Percentiles rank a stretch among this genome's conserved stretches.
Evolutionary conservation across 116 monocot species (phyloP).

Genomic region (Thalassia testudinum): DNA sequence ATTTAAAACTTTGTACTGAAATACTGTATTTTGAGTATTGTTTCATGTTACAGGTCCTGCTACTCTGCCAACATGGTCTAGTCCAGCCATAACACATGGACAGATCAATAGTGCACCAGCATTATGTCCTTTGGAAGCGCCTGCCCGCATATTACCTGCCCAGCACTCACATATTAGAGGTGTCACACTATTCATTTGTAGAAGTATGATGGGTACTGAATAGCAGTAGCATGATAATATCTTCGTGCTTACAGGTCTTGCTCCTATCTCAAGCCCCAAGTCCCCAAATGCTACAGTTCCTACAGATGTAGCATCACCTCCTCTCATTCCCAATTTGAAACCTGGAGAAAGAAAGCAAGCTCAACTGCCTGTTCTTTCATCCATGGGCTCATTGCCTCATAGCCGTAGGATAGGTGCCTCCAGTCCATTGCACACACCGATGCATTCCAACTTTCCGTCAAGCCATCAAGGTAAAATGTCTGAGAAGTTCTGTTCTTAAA

Average conservation of each 20-base stretch:
- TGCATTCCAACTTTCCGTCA: not conserved
- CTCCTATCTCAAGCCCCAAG: constrained; percentile 7
- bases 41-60: constrained; percentile 1
- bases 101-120: not conserved
- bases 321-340: too few relatives aligned
- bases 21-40: too few relatives aligned
- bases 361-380: not conserved
- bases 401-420: not conserved
- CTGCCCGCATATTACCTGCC: not conserved
- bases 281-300: not conserved
- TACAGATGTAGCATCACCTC: not conserved
- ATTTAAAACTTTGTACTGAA: too few relatives aligned
- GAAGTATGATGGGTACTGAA: not conserved
- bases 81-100: not conserved
- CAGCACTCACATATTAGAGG: constrained; percentile 3
- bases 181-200: not conserved
- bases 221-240: not conserved
- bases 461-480: constrained; percentile 1
- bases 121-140: not conserved
- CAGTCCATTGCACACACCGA: not conserved
- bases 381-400: not conserved
- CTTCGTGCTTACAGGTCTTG: constrained; percentile 3
- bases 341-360: not conserved
- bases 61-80: not conserved
- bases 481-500: not conserved